Conservation (phyloP, 495 filamentous ascomycete genomes). For the Penicillium antarcticum region DNA sequence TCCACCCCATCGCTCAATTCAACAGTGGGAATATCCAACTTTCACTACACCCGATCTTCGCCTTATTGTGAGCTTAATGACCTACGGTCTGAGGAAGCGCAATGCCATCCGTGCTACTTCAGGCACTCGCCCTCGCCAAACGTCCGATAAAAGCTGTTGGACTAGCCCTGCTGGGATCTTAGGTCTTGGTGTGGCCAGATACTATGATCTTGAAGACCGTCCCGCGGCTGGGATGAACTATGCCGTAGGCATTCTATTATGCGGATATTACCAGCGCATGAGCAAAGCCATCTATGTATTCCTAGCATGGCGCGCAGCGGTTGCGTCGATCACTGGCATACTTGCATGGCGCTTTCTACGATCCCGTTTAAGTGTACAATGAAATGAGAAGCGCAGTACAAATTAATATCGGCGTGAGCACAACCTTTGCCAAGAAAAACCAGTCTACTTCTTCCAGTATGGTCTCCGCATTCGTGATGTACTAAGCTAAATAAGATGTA, state of each 20-base stretch:
- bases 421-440: no score
- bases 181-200: conserved; percentile 44
- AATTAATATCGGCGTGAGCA: no score
- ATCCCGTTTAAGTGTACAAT: conserved; percentile 8
- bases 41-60: conserved; percentile 66
- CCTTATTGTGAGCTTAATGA: conserved; percentile 58
- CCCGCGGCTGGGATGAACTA: conserved; percentile 28
- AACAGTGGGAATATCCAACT: conserved; percentile 69
- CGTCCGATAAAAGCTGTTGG: conserved; percentile 13
- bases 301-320: conserved; percentile 33
- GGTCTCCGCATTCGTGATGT: no score
- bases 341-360: conserved; percentile 32
- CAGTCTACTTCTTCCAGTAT: no score
- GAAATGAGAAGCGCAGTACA: not conserved
- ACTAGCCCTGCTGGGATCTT: conserved; percentile 31
- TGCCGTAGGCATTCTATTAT: conserved; percentile 61
- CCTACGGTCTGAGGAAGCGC: conserved; percentile 55
- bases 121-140: conserved; percentile 34
- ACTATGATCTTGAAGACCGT: conserved; percentile 35
- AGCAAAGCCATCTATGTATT: conserved; percentile 56
- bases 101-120: conserved; percentile 46
- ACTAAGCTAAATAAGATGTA: no score
- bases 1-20: conserved; percentile 58
- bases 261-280: conserved; percentile 67
- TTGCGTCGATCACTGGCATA: conserved; percentile 33